These are phyloP conservation scores for Bipolaris sorokiniana DNA, from an alignment of 2,329 filamentous ascomycete species.

Conservation along the genomic window DNA sequence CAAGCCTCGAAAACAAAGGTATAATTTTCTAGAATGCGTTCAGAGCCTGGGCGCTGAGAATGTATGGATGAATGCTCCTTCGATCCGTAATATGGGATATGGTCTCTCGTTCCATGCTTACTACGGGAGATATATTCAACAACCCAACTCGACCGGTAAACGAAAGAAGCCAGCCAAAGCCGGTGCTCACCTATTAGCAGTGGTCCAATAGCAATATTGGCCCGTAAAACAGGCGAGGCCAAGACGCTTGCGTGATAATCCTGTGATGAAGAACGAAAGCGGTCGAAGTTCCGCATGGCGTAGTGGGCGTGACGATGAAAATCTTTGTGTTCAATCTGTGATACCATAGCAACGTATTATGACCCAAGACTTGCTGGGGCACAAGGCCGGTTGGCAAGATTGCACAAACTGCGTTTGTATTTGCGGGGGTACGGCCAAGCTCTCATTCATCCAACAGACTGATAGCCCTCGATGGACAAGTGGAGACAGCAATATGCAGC, in stretches of 20 bases:
- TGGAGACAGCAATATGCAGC: not conserved
- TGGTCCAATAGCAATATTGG: not conserved
- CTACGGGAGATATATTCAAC: not conserved
- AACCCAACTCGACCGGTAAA: not conserved
- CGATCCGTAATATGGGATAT: not conserved
- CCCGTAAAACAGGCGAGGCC: constrained; percentile 6
- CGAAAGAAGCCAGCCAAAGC: not conserved
- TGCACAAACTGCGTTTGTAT: constrained; percentile 25
- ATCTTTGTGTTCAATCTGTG: constrained; percentile 37
- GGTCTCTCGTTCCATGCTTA: not conserved
- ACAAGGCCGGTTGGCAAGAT: constrained; percentile 29
- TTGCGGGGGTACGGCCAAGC: not conserved
- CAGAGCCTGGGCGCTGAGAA: not conserved
- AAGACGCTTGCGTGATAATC: not conserved
- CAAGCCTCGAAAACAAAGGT: not conserved
- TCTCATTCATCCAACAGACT: not conserved
- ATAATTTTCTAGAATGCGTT: not conserved
- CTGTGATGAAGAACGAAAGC: constrained; percentile 26
- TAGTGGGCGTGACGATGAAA: constrained; percentile 45
- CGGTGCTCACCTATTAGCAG: not conserved
- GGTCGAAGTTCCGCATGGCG: constrained; percentile 35
- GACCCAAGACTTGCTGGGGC: constrained; percentile 21
- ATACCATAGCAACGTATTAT: constrained; percentile 30
- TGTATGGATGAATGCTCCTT: not conserved
- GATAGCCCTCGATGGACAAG: not conserved